These are phyloP conservation scores for Hanseniaspora vineae DNA, from an alignment of 805 yeast genomes.

Conservation along the genomic window DNA sequence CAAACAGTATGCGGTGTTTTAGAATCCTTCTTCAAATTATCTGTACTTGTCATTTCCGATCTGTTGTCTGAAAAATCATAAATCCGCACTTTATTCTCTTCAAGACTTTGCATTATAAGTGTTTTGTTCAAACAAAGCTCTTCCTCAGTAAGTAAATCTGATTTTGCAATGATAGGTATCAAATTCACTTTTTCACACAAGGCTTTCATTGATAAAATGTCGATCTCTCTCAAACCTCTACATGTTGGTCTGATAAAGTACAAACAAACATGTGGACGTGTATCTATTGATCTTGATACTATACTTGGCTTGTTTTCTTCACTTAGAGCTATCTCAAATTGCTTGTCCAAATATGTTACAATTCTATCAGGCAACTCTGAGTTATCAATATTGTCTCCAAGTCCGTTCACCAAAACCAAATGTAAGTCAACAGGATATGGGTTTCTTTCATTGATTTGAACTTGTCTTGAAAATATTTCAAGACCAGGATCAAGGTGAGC, in stretches of 20 bases:
- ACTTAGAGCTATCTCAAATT: slow-evolving; percentile 57
- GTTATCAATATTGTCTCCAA: slow-evolving; percentile 64
- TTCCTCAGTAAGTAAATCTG: slow-evolving; percentile 60
- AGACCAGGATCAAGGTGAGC: slow-evolving; percentile 27
- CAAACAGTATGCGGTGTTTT: background rate
- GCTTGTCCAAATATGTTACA: slow-evolving; percentile 49
- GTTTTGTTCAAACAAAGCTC: slow-evolving; percentile 47
- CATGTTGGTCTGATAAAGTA: slow-evolving; percentile 61
- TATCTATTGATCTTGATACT: slow-evolving; percentile 58
- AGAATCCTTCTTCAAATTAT: too few relatives aligned
- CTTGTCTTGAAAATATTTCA: slow-evolving; percentile 35
- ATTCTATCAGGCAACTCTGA: slow-evolving; percentile 35
- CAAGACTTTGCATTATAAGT: slow-evolving; percentile 43
- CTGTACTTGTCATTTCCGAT: too few relatives aligned
- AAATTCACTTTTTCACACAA: slow-evolving; percentile 66
- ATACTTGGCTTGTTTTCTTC: slow-evolving; percentile 68
- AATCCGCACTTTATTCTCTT: slow-evolving; percentile 42
- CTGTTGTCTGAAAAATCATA: slow-evolving; percentile 63
- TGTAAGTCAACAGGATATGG: slow-evolving; percentile 40
- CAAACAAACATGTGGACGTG: slow-evolving; percentile 63
- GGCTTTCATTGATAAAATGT: slow-evolving; percentile 55
- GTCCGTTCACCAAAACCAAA: slow-evolving; percentile 59
- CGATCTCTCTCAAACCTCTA: slow-evolving; percentile 32
- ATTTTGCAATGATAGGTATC: slow-evolving; percentile 69
- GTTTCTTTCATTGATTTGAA: slow-evolving; percentile 45